Evolutionary conservation across 305 asterid species (phyloP).

Genomic region (Fraxinus angustifolia): DNA sequence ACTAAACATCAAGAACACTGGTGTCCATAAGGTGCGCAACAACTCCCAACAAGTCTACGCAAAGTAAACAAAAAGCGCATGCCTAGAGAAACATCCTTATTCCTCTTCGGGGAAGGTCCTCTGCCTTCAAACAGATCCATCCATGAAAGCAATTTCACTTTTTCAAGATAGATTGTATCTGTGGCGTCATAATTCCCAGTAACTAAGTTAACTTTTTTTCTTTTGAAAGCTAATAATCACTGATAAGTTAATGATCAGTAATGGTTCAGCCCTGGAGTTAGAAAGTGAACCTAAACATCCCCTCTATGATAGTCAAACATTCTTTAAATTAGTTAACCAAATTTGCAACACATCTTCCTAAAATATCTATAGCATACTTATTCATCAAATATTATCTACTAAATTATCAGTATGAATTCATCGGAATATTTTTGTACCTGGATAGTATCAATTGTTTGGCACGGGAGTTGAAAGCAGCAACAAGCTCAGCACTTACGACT

Average conservation of each 20-base stretch:
- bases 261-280: neutral
- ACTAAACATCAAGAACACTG: neutral
- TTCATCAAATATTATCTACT: neutral
- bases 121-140: constrained; percentile 3
- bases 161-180: neutral
- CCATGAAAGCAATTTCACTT: neutral
- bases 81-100: constrained; percentile 3
- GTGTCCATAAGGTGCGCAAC: neutral
- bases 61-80: neutral
- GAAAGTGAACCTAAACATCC: neutral
- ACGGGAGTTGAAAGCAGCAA: neutral
- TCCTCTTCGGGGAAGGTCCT: neutral
- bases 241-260: neutral
- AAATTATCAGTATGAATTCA: neutral
- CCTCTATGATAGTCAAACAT: neutral
- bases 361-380: neutral
- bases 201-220: neutral
- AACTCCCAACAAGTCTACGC: neutral
- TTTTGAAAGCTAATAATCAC: neutral
- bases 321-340: neutral
- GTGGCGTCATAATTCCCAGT: neutral
- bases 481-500: constrained; percentile 1
- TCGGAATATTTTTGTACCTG: neutral
- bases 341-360: neutral
- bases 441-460: neutral